Evolutionary conservation across 2,329 filamentous ascomycete genomes (phyloP).

Genomic region (Macrophomina pseudophaseolina): DNA sequence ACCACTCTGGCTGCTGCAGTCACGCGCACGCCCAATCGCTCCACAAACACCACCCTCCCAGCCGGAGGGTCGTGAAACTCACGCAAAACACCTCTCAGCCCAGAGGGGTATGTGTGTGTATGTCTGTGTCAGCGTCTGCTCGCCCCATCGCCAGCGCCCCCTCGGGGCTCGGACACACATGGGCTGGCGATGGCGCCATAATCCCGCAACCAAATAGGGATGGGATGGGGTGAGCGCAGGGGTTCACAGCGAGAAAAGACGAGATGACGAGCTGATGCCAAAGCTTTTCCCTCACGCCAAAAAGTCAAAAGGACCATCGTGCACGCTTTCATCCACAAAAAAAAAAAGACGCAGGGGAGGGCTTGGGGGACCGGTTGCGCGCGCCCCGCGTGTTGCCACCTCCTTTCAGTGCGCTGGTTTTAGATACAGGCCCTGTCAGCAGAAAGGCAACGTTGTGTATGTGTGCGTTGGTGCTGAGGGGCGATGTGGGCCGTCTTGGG

Average conservation of each 20-base stretch:
- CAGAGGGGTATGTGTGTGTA: too few species aligned
- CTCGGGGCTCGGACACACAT: not conserved
- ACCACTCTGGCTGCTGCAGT: not conserved
- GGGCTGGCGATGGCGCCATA: slow-evolving; percentile 14
- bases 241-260: not conserved
- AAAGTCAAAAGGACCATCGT: not conserved
- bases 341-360: not conserved
- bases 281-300: too few species aligned
- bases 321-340: not conserved
- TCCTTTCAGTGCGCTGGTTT: slow-evolving; percentile 11
- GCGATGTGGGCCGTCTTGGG: too few species aligned
- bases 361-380: not conserved
- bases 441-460: not conserved
- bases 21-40: too few species aligned
- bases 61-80: not conserved
- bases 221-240: not conserved
- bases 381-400: slow-evolving; percentile 4
- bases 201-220: too few species aligned
- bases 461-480: too few species aligned
- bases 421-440: slow-evolving; percentile 1
- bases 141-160: too few species aligned
- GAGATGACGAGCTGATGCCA: not conserved
- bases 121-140: too few species aligned
- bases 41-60: too few species aligned
- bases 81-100: not conserved